Base-by-base conservation (phyloP, 352 stramenopile genomes). In the Phytophthora idaei region DNA sequence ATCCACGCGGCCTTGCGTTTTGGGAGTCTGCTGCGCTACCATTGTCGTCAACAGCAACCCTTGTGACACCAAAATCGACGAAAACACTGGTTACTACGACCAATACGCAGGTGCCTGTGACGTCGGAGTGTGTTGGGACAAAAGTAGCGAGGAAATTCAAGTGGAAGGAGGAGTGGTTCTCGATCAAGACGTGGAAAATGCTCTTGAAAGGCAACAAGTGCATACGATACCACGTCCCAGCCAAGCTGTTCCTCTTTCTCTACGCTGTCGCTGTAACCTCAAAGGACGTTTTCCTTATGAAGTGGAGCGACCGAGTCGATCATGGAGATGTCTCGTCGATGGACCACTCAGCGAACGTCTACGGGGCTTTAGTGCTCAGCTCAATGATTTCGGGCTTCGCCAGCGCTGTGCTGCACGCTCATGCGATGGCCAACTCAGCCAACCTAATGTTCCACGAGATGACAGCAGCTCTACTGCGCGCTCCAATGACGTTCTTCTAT, bases 401-500 rank as follows among this genome's bases (percentile, higher is more conserved):
- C 29, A 62, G 71, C 61, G 78, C 76, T 15, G 76, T 84, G 2
- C 44, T 81, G 17, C 58, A 73, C 25, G 69, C 64, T 7, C 56
- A 76, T 49, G 64, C 73, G 14, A 77, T 80, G 56, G 60, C 69
- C 12, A 63, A 79, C 7, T 64, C 58, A 11, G 71, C 77, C 7
- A 76, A 78, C 36, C 59, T 53, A 8, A 72, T 82, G 50, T 85
- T 85, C 29, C 64, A 69, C 41, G 70, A 71, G n/a, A 82, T 85
- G 77, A 85, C 77, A 34, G 64, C 42, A 11, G 71, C 77, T 29
- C 47, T 85, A 17, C 51, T 85, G 8, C 77, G 64, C 32, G 74
- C 77, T 1, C 74, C 77, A 8, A 77, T 82, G 68, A 63, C 61
- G 2, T 85, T 85, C 60, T 85, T 85, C 31, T 76, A 78, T 34